Evolutionary conservation across 495 filamentous ascomycete species (phyloP).

Genomic region (Podospora didyma): DNA sequence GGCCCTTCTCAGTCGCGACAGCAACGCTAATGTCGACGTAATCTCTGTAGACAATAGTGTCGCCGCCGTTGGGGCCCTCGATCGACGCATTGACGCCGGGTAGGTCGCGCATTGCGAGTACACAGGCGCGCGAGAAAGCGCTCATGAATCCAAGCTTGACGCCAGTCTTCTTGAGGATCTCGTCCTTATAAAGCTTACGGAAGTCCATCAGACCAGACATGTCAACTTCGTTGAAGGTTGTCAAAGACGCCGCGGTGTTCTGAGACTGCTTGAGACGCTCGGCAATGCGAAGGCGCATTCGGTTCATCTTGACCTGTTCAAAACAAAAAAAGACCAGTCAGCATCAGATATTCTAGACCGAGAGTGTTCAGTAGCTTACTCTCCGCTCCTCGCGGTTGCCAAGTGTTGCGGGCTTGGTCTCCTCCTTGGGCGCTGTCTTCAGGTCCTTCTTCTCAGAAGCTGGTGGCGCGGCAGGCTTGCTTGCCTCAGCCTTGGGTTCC

Average conservation of each 20-base stretch:
- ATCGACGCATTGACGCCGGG: conserved; percentile 98
- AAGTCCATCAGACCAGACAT: conserved; percentile 98
- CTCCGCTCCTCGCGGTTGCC: conserved; percentile 86
- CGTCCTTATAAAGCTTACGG: conserved; percentile 94
- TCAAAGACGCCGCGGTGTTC: conserved; percentile 95
- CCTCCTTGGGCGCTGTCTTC: conserved; percentile 31
- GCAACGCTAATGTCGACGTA: conserved; percentile 98
- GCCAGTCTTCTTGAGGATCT: conserved; percentile 89
- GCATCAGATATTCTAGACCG: neutral
- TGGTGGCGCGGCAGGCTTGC: conserved; percentile 31
- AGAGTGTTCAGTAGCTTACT: conserved; percentile 46
- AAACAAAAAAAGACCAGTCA: conserved; percentile 8
- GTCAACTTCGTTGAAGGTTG: conserved; percentile 99
- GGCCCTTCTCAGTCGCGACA: conserved; percentile 94
- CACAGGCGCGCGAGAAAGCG: conserved; percentile 87
- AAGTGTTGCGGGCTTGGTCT: conserved; percentile 47
- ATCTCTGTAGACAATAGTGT: conserved; percentile 96
- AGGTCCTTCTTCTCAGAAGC: conserved; percentile 21
- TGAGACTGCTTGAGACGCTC: conserved; percentile 99
- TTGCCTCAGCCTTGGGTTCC: conserved; percentile 38
- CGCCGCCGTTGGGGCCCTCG: conserved; percentile 88
- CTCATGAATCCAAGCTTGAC: conserved; percentile 99
- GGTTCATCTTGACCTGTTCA: conserved; percentile 94
- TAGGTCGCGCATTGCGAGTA: conserved; percentile 90
- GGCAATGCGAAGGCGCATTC: conserved; percentile 94